phyloP scores from a whole-genome alignment of 1,284 basidiomycete genomes.

The Marasmius oreades region DNA sequence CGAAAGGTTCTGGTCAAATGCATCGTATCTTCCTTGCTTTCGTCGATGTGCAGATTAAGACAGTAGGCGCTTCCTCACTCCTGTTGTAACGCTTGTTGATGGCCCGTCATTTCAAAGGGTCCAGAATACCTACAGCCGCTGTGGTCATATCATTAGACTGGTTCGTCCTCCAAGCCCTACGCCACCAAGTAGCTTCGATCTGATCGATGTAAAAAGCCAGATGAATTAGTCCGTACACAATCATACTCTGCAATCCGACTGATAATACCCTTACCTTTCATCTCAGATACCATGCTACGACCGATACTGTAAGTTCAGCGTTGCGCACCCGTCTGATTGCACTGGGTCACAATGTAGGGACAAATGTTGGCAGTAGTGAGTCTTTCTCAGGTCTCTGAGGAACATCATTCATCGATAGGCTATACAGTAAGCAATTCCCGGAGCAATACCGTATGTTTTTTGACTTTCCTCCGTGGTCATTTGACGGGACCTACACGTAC shows the following conservation, averaged over 20 bases:
- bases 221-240: constrained; percentile 45
- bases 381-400: not conserved
- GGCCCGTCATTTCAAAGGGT: constrained; percentile 36
- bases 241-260: not conserved
- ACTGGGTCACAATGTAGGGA: constrained; percentile 10
- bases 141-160: constrained; percentile 52
- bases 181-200: constrained; percentile 14
- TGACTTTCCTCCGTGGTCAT: not conserved
- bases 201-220: constrained; percentile 38
- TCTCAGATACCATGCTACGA: constrained; percentile 14
- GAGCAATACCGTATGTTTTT: constrained; percentile 14
- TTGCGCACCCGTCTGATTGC: constrained; percentile 12
- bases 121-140: constrained; percentile 51
- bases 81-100: constrained; percentile 9
- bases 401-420: not conserved
- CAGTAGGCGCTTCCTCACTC: constrained; percentile 37
- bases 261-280: not conserved
- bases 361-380: constrained; percentile 17
- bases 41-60: constrained; percentile 55
- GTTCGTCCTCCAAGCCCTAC: constrained; percentile 33
- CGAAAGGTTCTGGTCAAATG: constrained; percentile 13
- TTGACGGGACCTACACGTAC: not conserved
- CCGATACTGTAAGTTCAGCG: constrained; percentile 15
- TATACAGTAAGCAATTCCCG: constrained; percentile 13
- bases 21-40: constrained; percentile 16